phyloP scores from a whole-genome alignment of 805 yeast species.

The Hanseniaspora valbyensis region DNA sequence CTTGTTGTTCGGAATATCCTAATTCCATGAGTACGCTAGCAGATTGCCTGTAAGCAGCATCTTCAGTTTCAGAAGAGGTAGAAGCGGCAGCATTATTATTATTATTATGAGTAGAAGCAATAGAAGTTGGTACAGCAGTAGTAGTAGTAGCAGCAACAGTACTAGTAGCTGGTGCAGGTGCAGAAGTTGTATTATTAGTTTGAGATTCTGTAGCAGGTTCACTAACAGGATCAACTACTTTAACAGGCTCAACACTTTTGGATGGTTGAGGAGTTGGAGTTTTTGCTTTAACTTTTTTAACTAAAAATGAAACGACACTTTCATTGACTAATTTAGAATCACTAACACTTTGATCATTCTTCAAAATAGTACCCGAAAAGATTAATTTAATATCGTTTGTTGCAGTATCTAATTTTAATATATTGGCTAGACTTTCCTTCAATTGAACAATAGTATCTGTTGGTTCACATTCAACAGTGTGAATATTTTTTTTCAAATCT shows the following conservation, averaged over 20 bases:
- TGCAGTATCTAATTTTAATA: constrained; percentile 20
- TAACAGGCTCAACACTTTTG: constrained; percentile 23
- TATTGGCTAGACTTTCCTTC: constrained; percentile 64
- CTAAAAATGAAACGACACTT: constrained; percentile 88
- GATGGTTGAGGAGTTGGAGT: constrained; percentile 23
- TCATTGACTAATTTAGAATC: constrained; percentile 66
- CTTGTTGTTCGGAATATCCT: constrained; percentile 87
- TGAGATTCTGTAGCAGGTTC: constrained; percentile 20
- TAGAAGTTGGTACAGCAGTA: neutral
- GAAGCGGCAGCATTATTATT: constrained; percentile 21
- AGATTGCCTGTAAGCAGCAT: constrained; percentile 41
- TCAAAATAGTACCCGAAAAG: constrained; percentile 82
- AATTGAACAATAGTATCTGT: constrained; percentile 56
- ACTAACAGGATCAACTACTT: constrained; percentile 22
- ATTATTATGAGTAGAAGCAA: constrained; percentile 17
- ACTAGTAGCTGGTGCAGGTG: constrained; percentile 19
- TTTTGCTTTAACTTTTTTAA: constrained; percentile 26
- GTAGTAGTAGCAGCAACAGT: constrained; percentile 21
- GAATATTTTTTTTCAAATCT: constrained; percentile 85
- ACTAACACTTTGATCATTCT: constrained; percentile 65
- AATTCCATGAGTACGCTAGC: constrained; percentile 79
- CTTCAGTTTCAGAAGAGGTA: constrained; percentile 20
- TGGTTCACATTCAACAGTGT: constrained; percentile 65
- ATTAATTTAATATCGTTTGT: constrained; percentile 68
- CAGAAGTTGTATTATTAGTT: constrained; percentile 20